These are phyloP conservation scores for Lagenidium giganteum DNA, from an alignment of 352 stramenopile species.

Conservation along the genomic window DNA sequence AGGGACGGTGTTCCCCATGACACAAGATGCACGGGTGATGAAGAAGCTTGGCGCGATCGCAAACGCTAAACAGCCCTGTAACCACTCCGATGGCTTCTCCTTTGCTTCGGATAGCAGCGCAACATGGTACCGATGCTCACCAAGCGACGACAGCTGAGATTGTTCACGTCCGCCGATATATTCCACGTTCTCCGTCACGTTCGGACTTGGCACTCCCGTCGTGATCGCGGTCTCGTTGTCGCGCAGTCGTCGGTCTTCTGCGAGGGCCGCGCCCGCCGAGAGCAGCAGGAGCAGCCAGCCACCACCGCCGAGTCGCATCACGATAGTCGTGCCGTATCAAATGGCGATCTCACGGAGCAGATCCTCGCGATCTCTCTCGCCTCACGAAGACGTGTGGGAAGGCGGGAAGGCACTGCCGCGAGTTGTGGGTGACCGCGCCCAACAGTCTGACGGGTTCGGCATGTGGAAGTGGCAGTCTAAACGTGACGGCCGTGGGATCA, in stretches of 20 bases:
- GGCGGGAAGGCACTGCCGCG: no score
- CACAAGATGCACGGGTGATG: slow-evolving; percentile 17
- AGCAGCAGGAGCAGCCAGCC: slow-evolving; percentile 11
- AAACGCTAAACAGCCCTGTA: slow-evolving; percentile 19
- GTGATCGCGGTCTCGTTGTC: no score
- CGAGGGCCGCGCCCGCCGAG: slow-evolving; percentile 1
- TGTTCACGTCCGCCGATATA: slow-evolving; percentile 10
- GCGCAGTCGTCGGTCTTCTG: neutral
- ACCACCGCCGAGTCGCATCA: neutral
- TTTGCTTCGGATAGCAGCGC: slow-evolving; percentile 11
- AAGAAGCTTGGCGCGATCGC: slow-evolving; percentile 18
- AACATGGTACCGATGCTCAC: slow-evolving; percentile 5
- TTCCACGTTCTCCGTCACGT: neutral
- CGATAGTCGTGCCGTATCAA: neutral
- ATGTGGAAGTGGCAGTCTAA: no score
- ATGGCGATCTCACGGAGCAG: no score
- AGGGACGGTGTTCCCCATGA: neutral
- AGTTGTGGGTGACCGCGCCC: no score
- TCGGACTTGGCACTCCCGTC: no score
- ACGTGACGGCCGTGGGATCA: no score
- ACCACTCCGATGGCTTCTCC: slow-evolving; percentile 8
- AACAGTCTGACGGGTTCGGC: no score
- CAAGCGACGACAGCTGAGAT: slow-evolving; percentile 9
- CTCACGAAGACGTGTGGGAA: no score
- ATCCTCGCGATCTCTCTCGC: no score